These are phyloP conservation scores for Dendryphion nanum DNA, from an alignment of 2,329 filamentous ascomycete genomes.

Conservation along the genomic window DNA sequence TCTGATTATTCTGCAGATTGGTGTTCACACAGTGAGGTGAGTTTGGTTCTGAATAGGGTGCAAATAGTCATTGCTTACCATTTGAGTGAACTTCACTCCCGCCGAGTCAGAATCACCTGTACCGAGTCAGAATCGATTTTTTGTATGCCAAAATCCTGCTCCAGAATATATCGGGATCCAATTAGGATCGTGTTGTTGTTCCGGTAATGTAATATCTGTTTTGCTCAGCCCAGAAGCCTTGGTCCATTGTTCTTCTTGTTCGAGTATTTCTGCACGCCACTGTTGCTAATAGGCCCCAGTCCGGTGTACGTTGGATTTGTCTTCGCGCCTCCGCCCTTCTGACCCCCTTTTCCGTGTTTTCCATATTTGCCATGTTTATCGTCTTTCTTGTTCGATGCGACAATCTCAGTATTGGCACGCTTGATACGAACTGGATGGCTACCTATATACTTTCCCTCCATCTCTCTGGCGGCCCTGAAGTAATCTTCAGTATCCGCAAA, in stretches of 20 bases:
- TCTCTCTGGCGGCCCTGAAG: slow-evolving; percentile 93
- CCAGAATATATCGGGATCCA: too few species aligned
- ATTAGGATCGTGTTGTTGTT: too few species aligned
- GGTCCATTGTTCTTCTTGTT: slow-evolving; percentile 8
- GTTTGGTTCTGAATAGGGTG: too few species aligned
- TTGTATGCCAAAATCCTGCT: too few species aligned
- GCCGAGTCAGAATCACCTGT: too few species aligned
- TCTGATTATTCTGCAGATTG: too few species aligned
- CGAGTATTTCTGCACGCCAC: slow-evolving; percentile 8
- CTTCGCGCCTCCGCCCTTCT: slow-evolving; percentile 39
- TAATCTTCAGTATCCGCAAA: slow-evolving; percentile 95
- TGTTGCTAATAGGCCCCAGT: slow-evolving; percentile 2
- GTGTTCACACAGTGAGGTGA: too few species aligned
- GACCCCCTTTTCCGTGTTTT: slow-evolving; percentile 42
- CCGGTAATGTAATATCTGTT: too few species aligned
- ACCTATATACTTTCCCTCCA: slow-evolving; percentile 99
- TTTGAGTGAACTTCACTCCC: too few species aligned
- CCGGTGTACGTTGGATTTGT: slow-evolving; percentile 18
- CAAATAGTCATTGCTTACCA: too few species aligned
- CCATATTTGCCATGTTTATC: slow-evolving; percentile 33
- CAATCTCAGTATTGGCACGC: slow-evolving; percentile 89
- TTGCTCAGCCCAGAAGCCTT: slow-evolving; percentile 8
- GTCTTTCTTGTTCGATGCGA: slow-evolving; percentile 61
- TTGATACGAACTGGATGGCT: slow-evolving; percentile 88
- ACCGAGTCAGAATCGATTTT: too few species aligned